Evolutionary conservation across 2,329 filamentous ascomycete species (phyloP).

Genomic region (Achaetomium macrosporum): DNA sequence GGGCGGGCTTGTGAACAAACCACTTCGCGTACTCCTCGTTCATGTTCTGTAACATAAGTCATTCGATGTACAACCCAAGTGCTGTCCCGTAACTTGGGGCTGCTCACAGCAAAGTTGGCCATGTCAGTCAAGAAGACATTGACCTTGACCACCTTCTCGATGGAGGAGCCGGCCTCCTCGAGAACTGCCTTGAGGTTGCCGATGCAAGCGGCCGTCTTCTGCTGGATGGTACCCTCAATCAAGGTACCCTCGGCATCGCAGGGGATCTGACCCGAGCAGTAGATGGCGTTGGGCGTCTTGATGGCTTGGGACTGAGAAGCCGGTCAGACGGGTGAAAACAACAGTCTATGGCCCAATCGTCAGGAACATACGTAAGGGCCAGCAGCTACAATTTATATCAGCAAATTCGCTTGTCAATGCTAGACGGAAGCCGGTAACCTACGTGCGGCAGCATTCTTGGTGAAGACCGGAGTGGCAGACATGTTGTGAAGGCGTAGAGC

Average conservation of each 20-base stretch:
- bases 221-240: conserved; percentile 52
- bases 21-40: conserved; percentile 80
- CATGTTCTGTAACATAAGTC: conserved; percentile 53
- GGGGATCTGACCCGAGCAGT: conserved; percentile 67
- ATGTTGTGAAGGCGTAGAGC: conserved; percentile 38
- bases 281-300: conserved; percentile 60
- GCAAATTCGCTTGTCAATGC: not conserved
- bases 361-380: conserved; percentile 54
- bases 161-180: conserved; percentile 68
- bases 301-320: conserved; percentile 53
- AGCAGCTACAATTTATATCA: conserved; percentile 40
- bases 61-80: conserved; percentile 2
- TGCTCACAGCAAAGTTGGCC: conserved; percentile 66
- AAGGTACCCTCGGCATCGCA: conserved; percentile 51
- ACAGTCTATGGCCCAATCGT: not conserved
- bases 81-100: not conserved
- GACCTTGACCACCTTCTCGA: conserved; percentile 82
- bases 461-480: conserved; percentile 44
- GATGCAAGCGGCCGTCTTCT: conserved; percentile 59
- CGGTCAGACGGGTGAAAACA: not conserved
- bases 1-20: conserved; percentile 78
- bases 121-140: conserved; percentile 90
- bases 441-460: conserved; percentile 55
- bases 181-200: conserved; percentile 81
- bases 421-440: conserved; percentile 30